phyloP scores from a whole-genome alignment of 768 basidiomycete species.

The Lactarius hatsudake region DNA sequence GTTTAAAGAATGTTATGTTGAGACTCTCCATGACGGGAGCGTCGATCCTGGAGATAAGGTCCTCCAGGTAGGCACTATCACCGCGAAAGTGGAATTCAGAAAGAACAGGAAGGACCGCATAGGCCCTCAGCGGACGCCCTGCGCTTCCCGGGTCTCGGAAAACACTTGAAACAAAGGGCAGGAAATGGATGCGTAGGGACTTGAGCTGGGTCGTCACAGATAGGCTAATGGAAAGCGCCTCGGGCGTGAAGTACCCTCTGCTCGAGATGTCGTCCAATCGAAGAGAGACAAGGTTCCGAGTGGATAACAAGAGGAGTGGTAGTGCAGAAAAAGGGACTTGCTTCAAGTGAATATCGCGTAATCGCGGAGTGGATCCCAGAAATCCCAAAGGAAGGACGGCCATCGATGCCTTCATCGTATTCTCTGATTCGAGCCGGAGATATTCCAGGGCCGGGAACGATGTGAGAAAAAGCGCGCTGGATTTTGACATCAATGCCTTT shows the following conservation, averaged over 20 bases:
- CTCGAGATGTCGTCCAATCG: not conserved
- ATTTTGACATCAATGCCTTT: not conserved
- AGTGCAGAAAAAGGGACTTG: conserved; percentile 6
- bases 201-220: conserved; percentile 2
- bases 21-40: not conserved
- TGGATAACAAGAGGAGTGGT: conserved; percentile 8
- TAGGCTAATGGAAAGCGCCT: not conserved
- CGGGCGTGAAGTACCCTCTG: not conserved
- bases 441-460: conserved; percentile 7
- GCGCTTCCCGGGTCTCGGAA: not conserved
- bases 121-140: not conserved
- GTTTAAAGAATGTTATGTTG: not conserved
- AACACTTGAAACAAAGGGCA: not conserved
- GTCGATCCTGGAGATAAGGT: conserved; percentile 4
- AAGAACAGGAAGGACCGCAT: not conserved
- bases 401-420: not conserved
- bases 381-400: conserved; percentile 2
- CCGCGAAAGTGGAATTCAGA: conserved; percentile 8
- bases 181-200: not conserved
- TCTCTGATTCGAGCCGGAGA: not conserved
- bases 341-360: conserved; percentile 6
- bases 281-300: conserved; percentile 10
- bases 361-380: conserved; percentile 7
- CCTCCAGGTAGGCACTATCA: not conserved
- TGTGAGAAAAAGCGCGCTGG: not conserved